Evolutionary conservation across 768 basidiomycete genomes (phyloP).

Genomic region (Amanita subjunquillea): DNA sequence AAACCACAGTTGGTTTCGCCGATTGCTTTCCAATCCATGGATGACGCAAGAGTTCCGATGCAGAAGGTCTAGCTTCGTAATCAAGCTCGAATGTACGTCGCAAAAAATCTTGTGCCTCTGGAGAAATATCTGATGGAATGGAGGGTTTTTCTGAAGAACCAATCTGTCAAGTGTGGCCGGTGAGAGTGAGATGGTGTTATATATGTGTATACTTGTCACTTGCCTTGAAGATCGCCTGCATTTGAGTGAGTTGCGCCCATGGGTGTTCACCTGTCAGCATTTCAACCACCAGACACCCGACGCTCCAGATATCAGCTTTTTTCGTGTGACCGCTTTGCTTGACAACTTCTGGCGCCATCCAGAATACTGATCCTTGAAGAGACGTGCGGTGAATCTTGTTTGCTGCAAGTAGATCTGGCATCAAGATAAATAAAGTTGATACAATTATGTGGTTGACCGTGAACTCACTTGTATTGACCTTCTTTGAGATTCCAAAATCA

Average conservation of each 20-base stretch:
- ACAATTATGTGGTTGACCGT: not conserved
- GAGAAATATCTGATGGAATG: conserved; percentile 85
- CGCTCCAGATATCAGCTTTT: conserved; percentile 95
- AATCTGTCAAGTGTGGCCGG: conserved; percentile 47
- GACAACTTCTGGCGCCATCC: conserved; percentile 99
- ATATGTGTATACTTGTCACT: conserved; percentile 2
- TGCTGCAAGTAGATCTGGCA: conserved; percentile 35
- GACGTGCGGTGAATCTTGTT: conserved; percentile 83
- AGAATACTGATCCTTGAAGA: conserved; percentile 95
- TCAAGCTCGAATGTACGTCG: conserved; percentile 80
- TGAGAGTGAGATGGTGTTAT: not conserved
- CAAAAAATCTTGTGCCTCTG: conserved; percentile 83
- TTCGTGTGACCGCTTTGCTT: conserved; percentile 88
- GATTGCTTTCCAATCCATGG: conserved; percentile 50
- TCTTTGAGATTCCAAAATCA: conserved; percentile 96
- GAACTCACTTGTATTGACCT: conserved; percentile 86
- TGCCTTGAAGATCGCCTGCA: conserved; percentile 99
- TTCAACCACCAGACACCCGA: conserved; percentile 90
- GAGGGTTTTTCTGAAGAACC: conserved; percentile 82
- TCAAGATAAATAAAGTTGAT: not conserved
- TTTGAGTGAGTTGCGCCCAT: conserved; percentile 92
- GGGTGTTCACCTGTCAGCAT: conserved; percentile 97
- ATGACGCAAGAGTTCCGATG: conserved; percentile 65
- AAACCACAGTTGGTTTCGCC: not conserved
- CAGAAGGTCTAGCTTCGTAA: conserved; percentile 71